Evolutionary conservation across 768 basidiomycete genomes (phyloP).

Genomic region (Psilocybe subaeruginosa): DNA sequence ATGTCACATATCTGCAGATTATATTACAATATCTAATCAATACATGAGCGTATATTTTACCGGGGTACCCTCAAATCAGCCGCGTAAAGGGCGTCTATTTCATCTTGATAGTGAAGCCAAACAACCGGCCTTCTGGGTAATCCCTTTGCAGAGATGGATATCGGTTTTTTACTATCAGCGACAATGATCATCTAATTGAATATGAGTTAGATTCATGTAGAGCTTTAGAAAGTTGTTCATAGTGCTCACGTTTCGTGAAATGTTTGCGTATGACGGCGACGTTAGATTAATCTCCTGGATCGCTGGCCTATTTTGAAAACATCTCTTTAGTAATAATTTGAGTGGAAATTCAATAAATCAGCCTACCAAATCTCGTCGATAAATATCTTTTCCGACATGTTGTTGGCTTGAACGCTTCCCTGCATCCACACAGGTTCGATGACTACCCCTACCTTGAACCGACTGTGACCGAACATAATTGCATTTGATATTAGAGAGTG

Average conservation of each 20-base stretch:
- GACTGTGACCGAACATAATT: slow-evolving; percentile 10
- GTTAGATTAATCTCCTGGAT: neutral
- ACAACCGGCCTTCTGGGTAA: slow-evolving; percentile 2
- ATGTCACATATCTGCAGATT: no score
- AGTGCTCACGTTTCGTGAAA: neutral
- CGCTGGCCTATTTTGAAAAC: neutral
- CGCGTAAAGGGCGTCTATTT: neutral
- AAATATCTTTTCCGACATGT: no score
- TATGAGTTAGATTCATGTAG: neutral
- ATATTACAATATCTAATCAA: no score
- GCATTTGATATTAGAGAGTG: neutral
- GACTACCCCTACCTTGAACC: neutral
- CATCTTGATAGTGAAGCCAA: slow-evolving; percentile 7
- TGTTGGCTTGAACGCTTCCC: no score
- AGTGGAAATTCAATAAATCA: no score
- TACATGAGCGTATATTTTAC: no score
- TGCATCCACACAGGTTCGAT: neutral
- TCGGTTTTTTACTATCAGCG: neutral
- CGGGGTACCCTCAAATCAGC: no score
- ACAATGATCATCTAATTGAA: slow-evolving; percentile 3
- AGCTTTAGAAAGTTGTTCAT: no score
- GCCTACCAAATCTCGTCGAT: no score
- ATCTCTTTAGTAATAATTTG: no score
- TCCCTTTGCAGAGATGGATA: slow-evolving; percentile 3
- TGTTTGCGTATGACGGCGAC: neutral